phyloP scores from a whole-genome alignment of 306 rosid species.

The Amphicarpaea edgeworthii region DNA sequence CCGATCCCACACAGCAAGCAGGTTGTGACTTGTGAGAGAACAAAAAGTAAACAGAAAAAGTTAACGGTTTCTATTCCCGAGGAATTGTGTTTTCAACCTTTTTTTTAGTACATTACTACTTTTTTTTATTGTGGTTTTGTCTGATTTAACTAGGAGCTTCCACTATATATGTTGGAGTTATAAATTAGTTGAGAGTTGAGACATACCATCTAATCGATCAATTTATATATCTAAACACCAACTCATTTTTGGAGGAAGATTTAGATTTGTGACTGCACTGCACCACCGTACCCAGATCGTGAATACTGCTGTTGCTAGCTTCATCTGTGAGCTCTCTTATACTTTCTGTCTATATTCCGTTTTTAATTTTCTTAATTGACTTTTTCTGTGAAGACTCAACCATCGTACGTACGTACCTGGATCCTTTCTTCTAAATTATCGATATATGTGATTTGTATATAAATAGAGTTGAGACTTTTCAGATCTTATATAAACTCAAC shows the following conservation, averaged over 20 bases:
- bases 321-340: constrained; percentile 49
- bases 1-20: constrained; percentile 48
- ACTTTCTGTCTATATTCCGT: background rate
- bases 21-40: constrained; percentile 42
- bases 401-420: background rate
- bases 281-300: constrained; percentile 47
- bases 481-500: background rate
- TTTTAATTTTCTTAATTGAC: background rate
- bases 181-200: constrained; percentile 37
- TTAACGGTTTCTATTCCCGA: constrained; percentile 58
- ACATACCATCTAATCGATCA: constrained; percentile 16
- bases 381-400: background rate
- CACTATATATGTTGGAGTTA: constrained; percentile 20
- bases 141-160: constrained; percentile 50
- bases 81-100: constrained; percentile 26
- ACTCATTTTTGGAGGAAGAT: constrained; percentile 40
- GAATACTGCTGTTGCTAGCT: constrained; percentile 26
- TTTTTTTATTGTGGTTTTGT: constrained; percentile 41
- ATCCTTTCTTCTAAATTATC: background rate
- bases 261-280: constrained; percentile 40
- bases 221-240: constrained; percentile 14
- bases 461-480: background rate
- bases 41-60: constrained; percentile 36
- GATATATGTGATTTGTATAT: background rate
- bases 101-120: constrained; percentile 42